Evolutionary conservation across 2,329 filamentous ascomycete genomes (phyloP).

Genomic region (Xylariales sp.): DNA sequence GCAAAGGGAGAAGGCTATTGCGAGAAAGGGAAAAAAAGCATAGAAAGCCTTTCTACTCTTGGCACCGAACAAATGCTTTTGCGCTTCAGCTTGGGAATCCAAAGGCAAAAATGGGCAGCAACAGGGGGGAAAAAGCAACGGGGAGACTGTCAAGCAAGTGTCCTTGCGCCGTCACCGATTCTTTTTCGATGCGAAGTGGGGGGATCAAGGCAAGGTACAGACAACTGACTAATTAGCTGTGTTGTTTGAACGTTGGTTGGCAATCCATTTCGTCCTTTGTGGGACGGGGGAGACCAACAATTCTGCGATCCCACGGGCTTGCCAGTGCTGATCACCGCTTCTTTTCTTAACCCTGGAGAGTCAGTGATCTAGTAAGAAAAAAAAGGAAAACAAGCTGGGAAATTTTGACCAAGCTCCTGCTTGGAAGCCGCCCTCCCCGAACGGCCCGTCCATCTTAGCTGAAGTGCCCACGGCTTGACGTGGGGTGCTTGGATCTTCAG

Average conservation of each 20-base stretch:
- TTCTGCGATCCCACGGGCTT: background rate
- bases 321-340: background rate
- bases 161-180: slow-evolving; percentile 6
- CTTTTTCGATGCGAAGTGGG: slow-evolving; percentile 8
- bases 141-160: background rate
- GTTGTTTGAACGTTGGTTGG: too few relatives aligned
- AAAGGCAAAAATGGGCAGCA: background rate
- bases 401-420: too few relatives aligned
- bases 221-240: too few relatives aligned
- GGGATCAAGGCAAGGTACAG: background rate
- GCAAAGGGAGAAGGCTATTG: background rate
- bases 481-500: too few relatives aligned
- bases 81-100: background rate
- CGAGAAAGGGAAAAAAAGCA: background rate
- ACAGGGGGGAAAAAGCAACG: background rate
- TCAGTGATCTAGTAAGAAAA: too few relatives aligned
- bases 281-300: background rate
- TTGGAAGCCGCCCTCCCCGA: too few relatives aligned
- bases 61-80: slow-evolving; percentile 2
- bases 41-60: background rate
- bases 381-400: too few relatives aligned
- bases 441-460: too few relatives aligned
- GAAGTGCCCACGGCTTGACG: too few relatives aligned
- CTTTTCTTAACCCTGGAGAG: too few relatives aligned
- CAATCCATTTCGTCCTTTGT: background rate